Base-by-base conservation (phyloP, 805 yeast species). In the Starmerella ratchasimensis region DNA sequence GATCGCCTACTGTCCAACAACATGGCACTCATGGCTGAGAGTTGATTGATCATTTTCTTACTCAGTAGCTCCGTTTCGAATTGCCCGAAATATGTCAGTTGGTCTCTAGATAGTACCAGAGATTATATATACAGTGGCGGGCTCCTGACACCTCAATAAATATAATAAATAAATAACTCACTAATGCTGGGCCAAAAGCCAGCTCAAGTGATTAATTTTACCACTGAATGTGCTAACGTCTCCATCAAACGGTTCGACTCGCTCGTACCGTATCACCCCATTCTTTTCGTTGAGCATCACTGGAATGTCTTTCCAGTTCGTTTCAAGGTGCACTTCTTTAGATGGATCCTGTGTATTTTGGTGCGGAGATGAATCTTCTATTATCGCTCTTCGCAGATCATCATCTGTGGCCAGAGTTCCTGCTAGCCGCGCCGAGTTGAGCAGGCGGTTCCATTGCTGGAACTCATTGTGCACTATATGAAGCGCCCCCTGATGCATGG, bases 391-490 rank as follows among this genome's bases (percentile, higher is more conserved):
- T n/a, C n/a, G n/a, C n/a, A n/a, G n/a, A n/a, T 24, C 27, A 24
- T 28, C 42, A 6, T 53, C 42, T 22, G 57, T 60, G 24, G 62
- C 42, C 1, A 42, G 39, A 11, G 46, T 54, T 2, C 72, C 73
- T 27, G 44, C 41, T 16, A 52, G 44, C 13, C 65, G 55, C 14
- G 52, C 34, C 5, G 48, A 41, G 25, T 54, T 50, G 32, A 60
- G 59, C 26, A 35, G 34, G 1, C 51, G 45, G 2, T 68, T 63
- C 33, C 58, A 52, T 1, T 42, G 53, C 34, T 60, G 55, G 0
- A 74, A 67, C 44, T 77, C 82, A 28, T 59, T 59, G 23, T 69
- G 63, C 17, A 77, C 62, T 13, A 76, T 72, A 28, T 62, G 60
- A 36, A 71, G 59, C 1, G 80, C 71, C 21, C 75, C 67, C 40